Percentiles rank a stretch among this genome's conserved stretches.
Evolutionary conservation across 75 land plant species (phyloP).

Genomic region (Isoetes taiwanensis): DNA sequence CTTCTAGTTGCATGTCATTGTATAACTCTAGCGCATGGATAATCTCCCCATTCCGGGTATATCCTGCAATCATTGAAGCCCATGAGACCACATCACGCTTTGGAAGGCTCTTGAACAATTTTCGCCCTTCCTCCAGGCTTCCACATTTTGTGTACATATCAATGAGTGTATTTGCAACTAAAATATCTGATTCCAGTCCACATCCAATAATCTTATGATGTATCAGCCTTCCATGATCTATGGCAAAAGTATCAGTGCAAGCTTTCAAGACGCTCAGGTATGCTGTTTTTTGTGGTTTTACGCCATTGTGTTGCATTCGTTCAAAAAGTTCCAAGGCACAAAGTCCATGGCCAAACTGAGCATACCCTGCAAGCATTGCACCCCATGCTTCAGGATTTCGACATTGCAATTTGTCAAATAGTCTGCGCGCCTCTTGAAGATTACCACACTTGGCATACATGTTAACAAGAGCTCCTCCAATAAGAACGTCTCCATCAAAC

Average conservation of each 20-base stretch:
- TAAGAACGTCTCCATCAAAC: slow-evolving; percentile 12
- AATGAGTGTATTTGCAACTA: slow-evolving; percentile 40
- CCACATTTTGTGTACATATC: slow-evolving; percentile 63
- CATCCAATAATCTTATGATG: slow-evolving; percentile 27
- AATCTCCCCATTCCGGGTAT: slow-evolving; percentile 38
- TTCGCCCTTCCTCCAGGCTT: slow-evolving; percentile 22
- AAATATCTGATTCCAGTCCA: slow-evolving; percentile 23
- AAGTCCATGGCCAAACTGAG: slow-evolving; percentile 1
- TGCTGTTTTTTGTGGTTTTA: slow-evolving; percentile 29
- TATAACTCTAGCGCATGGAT: slow-evolving; percentile 20
- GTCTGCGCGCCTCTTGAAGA: slow-evolving; percentile 20
- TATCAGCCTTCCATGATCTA: slow-evolving; percentile 22
- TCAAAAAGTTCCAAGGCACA: slow-evolving; percentile 20
- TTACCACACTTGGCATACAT: slow-evolving; percentile 44
- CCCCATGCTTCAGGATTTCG: slow-evolving; percentile 32
- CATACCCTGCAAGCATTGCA: slow-evolving; percentile 32
- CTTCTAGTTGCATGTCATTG: slow-evolving; percentile 19
- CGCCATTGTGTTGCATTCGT: slow-evolving; percentile 24
- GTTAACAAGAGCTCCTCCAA: slow-evolving; percentile 32
- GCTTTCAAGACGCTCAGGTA: slow-evolving; percentile 30
- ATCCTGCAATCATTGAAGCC: slow-evolving; percentile 47
- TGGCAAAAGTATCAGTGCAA: slow-evolving; percentile 17
- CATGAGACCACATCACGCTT: slow-evolving; percentile 38
- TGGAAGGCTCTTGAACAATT: slow-evolving; percentile 22
- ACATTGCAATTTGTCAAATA: slow-evolving; percentile 25